These are phyloP conservation scores for Candida berthetii DNA, from an alignment of 805 yeast species.

Conservation along the genomic window DNA sequence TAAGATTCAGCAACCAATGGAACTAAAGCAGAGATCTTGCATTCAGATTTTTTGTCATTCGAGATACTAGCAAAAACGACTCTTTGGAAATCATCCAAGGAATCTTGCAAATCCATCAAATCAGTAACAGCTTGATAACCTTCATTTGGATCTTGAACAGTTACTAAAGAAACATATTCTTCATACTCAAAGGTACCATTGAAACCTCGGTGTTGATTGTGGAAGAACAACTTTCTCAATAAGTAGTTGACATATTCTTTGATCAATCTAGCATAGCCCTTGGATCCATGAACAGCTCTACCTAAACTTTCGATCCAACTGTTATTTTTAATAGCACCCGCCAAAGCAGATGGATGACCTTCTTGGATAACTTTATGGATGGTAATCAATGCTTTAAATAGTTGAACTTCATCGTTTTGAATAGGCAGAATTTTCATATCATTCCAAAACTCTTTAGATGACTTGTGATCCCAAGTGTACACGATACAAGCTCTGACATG, in stretches of 20 bases:
- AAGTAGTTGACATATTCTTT: constrained; percentile 69
- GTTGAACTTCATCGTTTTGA: constrained; percentile 74
- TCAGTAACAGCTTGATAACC: constrained; percentile 89
- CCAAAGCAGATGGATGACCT: constrained; percentile 84
- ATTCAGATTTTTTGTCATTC: constrained; percentile 56
- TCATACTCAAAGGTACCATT: constrained; percentile 95
- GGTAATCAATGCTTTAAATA: constrained; percentile 79
- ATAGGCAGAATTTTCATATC: constrained; percentile 74
- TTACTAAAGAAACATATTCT: constrained; percentile 82
- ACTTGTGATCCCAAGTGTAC: constrained; percentile 92
- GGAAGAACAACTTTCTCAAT: constrained; percentile 73
- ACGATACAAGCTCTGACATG: constrained; percentile 95
- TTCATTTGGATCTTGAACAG: constrained; percentile 91
- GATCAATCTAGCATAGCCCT: constrained; percentile 66
- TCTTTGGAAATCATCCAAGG: constrained; percentile 71
- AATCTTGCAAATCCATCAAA: constrained; percentile 79
- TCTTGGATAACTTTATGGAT: constrained; percentile 94
- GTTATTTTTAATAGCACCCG: constrained; percentile 73
- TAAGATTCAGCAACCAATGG: constrained; percentile 89
- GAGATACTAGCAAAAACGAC: constrained; percentile 67
- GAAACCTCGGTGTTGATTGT: constrained; percentile 78
- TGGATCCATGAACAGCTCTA: constrained; percentile 36
- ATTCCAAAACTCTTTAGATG: constrained; percentile 81
- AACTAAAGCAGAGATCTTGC: constrained; percentile 80
- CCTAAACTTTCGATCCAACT: constrained; percentile 75